These are phyloP conservation scores for Zoysia matrella DNA, from an alignment of 202 grass and related monocot genomes.

Conservation along the genomic window DNA sequence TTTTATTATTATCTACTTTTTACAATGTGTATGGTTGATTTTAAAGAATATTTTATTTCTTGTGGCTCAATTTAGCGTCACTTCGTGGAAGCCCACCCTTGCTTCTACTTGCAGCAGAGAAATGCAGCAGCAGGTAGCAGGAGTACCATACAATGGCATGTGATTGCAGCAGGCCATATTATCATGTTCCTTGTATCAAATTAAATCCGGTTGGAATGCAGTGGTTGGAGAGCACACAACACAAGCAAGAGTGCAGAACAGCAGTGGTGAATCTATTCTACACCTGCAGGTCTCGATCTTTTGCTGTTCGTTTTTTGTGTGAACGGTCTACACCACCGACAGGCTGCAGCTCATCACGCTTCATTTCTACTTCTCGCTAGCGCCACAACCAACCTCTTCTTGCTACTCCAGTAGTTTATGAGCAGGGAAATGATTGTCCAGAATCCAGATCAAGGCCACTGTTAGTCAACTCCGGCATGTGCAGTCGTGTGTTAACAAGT, in stretches of 20 bases:
- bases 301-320: background rate
- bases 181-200: background rate
- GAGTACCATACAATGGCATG: conserved; percentile 1
- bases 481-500: background rate
- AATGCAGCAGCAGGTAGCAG: background rate
- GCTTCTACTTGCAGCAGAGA: no score
- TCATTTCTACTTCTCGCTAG: background rate
- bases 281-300: background rate
- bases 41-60: no score
- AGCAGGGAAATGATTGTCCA: background rate
- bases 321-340: conserved; percentile 16
- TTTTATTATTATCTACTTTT: no score
- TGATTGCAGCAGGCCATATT: background rate
- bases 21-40: no score
- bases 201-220: background rate
- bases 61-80: no score
- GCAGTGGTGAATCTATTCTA: background rate
- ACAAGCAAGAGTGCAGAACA: background rate
- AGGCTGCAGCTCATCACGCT: background rate
- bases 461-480: conserved; percentile 31
- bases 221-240: conserved; percentile 10
- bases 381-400: no score
- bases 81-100: no score
- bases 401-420: background rate
- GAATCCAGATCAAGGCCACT: background rate